Base-by-base conservation (phyloP, 2,329 filamentous ascomycete species). In the Penicillium sp. region DNA sequence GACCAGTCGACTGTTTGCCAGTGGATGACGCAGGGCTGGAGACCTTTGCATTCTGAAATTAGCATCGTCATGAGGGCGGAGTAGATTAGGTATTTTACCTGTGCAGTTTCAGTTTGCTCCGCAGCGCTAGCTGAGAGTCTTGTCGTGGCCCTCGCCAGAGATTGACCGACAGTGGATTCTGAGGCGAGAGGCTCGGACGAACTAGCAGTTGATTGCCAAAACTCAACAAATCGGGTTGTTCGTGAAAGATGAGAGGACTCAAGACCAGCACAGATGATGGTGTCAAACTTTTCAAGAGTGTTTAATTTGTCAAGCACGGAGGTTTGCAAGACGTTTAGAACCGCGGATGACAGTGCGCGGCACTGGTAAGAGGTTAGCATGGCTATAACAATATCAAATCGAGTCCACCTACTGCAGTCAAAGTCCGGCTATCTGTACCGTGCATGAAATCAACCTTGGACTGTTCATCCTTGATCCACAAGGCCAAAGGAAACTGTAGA, bases 181-280 rank as follows among this genome's bases (percentile, higher is more conserved):
- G 90, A 93, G 20, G 82, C 73, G 1, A 91, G 65, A 4, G 74
- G 73, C 32, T 82, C 79, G 13, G 80, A 74, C 17, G 85, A 85
- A 63, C 90, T 91, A 7, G 36, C 18, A 0, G 86, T 81, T 0
- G 72, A 67, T 59, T 91, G 92, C 91, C 91, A 97, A 55, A 82
- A 78, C 13, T 71, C 65, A 21, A 86, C 76, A 2, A 84, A 80
- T 3, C 66, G 66, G 39, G 81, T 82, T 9, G 78, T 76, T 8
- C 82, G 76, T 3, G 67, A 70, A 40, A 72, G 75, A 56, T 82
- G 78, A 5, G 74, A 74, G 37, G 81, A 85, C 18, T 75, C 66
- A 23, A 87, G 77, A 2, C 80, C 80, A 41, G 82, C 74, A 24
- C 76, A 70, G 8, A 86, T 68, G 6, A 86, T 65, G 4, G 62